These are phyloP conservation scores for Aphanomyces astaci DNA, from an alignment of 352 stramenopile genomes.

Conservation along the genomic window DNA sequence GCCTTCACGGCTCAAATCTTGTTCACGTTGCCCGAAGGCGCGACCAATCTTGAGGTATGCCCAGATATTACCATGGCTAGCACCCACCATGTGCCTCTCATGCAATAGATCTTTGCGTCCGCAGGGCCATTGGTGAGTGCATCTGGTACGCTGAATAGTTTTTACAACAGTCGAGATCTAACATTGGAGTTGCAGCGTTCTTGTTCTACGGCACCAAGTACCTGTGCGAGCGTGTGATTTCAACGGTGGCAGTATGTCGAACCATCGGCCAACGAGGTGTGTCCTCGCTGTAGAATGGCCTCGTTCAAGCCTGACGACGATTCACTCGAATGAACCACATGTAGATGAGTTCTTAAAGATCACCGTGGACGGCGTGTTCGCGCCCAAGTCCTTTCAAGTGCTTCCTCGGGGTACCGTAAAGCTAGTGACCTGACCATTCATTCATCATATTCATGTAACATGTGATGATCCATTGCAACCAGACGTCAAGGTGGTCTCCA, in stretches of 20 bases:
- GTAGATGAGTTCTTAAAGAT: conserved; percentile 16
- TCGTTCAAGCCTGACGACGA: background rate
- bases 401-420: conserved; percentile 4
- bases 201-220: conserved; percentile 17
- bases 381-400: conserved; percentile 11
- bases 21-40: background rate
- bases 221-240: conserved; percentile 3
- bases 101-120: conserved; percentile 2
- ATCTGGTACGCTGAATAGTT: conserved; percentile 13
- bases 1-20: conserved; percentile 10
- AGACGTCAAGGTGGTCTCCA: conserved; percentile 11
- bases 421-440: no score
- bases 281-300: background rate
- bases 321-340: background rate
- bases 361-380: background rate
- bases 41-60: conserved; percentile 9
- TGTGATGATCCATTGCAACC: no score
- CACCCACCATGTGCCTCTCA: background rate
- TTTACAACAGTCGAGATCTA: background rate
- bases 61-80: background rate
- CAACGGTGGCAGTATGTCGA: background rate
- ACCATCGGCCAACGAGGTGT: conserved; percentile 10
- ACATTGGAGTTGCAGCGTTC: background rate
- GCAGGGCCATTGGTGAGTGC: background rate
- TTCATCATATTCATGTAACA: no score